Conservation (phyloP, 192 early-diverging fungal species). For the Coemansia sp. region DNA sequence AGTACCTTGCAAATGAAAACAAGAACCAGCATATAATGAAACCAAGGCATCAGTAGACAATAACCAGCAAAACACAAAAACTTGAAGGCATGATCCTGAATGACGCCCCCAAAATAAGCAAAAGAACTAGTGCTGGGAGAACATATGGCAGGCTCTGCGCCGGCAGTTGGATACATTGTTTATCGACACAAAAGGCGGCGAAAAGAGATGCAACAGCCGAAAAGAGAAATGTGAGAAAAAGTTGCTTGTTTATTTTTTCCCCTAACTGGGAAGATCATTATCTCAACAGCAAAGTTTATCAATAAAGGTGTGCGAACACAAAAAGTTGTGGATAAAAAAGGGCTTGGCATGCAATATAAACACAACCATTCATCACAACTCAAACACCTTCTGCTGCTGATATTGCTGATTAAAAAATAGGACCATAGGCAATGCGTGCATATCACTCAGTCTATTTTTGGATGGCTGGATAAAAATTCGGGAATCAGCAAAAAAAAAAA, state of each 20-base stretch:
- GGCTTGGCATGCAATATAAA: constrained; percentile 12
- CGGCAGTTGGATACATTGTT: background rate
- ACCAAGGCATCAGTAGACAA: background rate
- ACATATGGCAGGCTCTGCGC: background rate
- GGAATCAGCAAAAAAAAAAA: background rate
- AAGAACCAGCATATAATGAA: background rate
- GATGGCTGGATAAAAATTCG: background rate
- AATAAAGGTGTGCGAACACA: background rate
- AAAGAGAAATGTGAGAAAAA: background rate
- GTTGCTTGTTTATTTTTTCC: background rate
- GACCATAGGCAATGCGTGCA: background rate
- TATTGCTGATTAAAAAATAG: background rate
- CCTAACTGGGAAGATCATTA: background rate
- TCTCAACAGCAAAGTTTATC: background rate
- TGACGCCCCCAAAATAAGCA: background rate
- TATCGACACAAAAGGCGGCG: background rate
- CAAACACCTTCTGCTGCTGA: background rate
- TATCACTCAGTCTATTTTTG: background rate
- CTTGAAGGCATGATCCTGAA: background rate
- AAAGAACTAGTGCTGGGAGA: background rate
- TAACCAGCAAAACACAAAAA: background rate
- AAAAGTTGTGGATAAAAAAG: constrained; percentile 13
- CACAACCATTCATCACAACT: background rate
- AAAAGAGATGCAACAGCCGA: background rate
- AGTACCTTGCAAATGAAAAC: background rate